phyloP scores from a whole-genome alignment of 78 protist genomes.

The Protostelium mycophagum region DNA sequence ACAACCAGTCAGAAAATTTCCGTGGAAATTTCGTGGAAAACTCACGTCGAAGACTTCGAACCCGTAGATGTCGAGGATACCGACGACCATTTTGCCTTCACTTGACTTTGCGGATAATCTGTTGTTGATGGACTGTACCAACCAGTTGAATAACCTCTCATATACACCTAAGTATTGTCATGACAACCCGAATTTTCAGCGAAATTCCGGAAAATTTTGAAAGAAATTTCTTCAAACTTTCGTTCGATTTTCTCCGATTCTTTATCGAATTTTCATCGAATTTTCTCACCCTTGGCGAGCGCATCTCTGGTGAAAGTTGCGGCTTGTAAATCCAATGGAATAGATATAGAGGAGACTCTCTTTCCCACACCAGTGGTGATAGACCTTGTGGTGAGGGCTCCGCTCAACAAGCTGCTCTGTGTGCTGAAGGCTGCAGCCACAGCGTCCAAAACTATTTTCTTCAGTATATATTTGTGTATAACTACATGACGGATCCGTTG shows the following conservation, averaged over 20 bases:
- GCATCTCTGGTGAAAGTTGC: slow-evolving; percentile 75
- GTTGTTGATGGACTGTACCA: slow-evolving; percentile 57
- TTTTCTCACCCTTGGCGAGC: slow-evolving; percentile 40
- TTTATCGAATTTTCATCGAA: too few species aligned
- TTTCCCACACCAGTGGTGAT: slow-evolving; percentile 62
- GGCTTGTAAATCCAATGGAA: slow-evolving; percentile 46
- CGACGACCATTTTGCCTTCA: slow-evolving; percentile 50
- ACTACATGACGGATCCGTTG: background rate
- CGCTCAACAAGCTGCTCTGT: slow-evolving; percentile 9
- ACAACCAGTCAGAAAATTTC: background rate
- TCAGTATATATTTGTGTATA: background rate
- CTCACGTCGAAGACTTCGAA: slow-evolving; percentile 81
- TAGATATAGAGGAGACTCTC: slow-evolving; percentile 37
- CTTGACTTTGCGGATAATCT: slow-evolving; percentile 10
- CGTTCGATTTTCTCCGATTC: too few species aligned
- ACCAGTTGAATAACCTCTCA: slow-evolving; percentile 71
- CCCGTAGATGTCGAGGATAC: slow-evolving; percentile 93
- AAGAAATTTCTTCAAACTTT: too few species aligned
- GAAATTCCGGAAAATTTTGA: background rate
- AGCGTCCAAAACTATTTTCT: slow-evolving; percentile 14
- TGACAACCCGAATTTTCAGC: background rate
- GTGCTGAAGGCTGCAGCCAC: slow-evolving; percentile 43
- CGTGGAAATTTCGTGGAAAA: background rate
- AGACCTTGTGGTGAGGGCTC: slow-evolving; percentile 47
- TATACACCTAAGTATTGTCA: slow-evolving; percentile 32